phyloP scores from a whole-genome alignment of 2,329 filamentous ascomycete species.

The Calonectria hawksworthii region DNA sequence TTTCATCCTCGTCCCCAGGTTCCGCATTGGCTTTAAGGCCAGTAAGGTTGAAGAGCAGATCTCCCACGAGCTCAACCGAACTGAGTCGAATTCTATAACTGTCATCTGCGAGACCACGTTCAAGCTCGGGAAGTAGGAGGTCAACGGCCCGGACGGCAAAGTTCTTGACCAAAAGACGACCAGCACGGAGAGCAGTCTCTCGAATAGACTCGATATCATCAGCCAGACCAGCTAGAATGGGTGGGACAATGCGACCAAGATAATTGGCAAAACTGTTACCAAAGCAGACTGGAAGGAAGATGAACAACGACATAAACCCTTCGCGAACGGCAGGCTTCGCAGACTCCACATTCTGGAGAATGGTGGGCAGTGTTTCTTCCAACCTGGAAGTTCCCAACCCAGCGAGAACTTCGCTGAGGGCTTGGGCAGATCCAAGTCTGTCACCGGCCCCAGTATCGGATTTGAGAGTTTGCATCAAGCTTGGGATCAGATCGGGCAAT shows the following conservation, averaged over 20 bases:
- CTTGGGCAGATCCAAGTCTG: constrained; percentile 94
- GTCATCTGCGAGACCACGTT: constrained; percentile 96
- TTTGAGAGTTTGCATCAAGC: constrained; percentile 97
- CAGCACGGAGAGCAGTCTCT: constrained; percentile 94
- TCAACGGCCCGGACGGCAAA: constrained; percentile 97
- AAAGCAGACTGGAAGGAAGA: constrained; percentile 98
- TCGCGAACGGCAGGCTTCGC: constrained; percentile 91
- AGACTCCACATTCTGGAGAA: constrained; percentile 95
- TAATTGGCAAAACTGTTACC: constrained; percentile 99
- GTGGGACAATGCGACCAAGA: constrained; percentile 93
- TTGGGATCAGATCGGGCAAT: constrained; percentile 95
- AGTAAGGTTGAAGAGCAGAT: constrained; percentile 96
- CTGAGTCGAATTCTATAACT: constrained; percentile 98
- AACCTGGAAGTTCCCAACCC: constrained; percentile 92
- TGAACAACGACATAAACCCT: constrained; percentile 99
- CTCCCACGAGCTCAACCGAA: constrained; percentile 96
- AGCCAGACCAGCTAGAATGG: constrained; percentile 92
- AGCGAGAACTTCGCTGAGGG: constrained; percentile 94
- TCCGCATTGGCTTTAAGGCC: constrained; percentile 87
- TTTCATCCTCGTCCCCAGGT: constrained; percentile 83
- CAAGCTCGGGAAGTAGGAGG: constrained; percentile 91
- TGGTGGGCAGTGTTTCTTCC: constrained; percentile 96
- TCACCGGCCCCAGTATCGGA: constrained; percentile 97
- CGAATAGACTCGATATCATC: constrained; percentile 97
- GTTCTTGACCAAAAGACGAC: constrained; percentile 96